A percentile compares a stretch with the other conserved stretches of the same genome.
Conservation (phyloP, 2,329 filamentous ascomycete genomes). For the Fusarium nurragi region DNA sequence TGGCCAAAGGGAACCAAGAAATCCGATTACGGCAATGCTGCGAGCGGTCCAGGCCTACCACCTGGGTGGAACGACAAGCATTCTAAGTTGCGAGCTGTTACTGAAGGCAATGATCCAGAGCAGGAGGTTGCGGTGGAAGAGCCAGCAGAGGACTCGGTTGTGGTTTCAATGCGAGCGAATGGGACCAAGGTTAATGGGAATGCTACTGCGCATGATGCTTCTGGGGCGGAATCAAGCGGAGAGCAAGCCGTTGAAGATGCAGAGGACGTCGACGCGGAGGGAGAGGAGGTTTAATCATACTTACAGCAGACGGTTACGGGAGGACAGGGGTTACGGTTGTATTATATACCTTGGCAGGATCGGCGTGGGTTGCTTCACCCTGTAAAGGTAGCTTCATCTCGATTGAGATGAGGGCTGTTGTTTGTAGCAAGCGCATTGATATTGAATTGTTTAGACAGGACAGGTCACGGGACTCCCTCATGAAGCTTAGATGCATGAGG, state of each 20-base stretch:
- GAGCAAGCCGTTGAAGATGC: conserved; percentile 30
- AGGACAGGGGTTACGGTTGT: conserved; percentile 27
- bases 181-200: conserved; percentile 34
- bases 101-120: conserved; percentile 28
- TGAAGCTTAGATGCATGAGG: conserved; percentile 5
- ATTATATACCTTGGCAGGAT: conserved; percentile 36
- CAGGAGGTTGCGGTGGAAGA: conserved; percentile 26
- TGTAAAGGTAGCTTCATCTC: conserved; percentile 4
- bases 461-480: background rate
- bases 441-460: conserved; percentile 28
- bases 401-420: conserved; percentile 8
- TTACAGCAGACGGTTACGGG: background rate
- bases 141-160: conserved; percentile 49
- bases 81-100: conserved; percentile 23
- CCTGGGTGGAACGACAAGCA: conserved; percentile 61
- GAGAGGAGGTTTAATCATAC: conserved; percentile 47
- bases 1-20: conserved; percentile 77
- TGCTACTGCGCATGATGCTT: conserved; percentile 15
- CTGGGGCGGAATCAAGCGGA: conserved; percentile 19
- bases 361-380: conserved; percentile 26
- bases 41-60: conserved; percentile 70
- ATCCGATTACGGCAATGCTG: conserved; percentile 72
- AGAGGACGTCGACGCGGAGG: conserved; percentile 49
- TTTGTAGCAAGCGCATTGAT: conserved; percentile 35
- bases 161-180: conserved; percentile 42